phyloP scores from a whole-genome alignment of 139 green algal genomes.

The Diplosphaera chodatii region DNA sequence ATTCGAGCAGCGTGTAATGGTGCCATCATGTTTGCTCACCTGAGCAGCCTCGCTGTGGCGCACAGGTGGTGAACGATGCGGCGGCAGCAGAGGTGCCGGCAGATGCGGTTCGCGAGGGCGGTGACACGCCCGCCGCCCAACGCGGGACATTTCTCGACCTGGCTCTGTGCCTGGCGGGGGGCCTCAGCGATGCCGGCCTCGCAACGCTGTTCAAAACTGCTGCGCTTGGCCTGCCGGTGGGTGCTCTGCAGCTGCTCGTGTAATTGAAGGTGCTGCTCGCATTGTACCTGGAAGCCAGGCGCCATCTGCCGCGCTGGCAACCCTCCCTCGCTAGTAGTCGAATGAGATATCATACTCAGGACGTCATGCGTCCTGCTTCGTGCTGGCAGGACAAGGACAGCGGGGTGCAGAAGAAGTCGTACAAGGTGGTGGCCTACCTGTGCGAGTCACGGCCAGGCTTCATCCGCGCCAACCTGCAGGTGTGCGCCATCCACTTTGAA shows the following conservation, averaged over 20 bases:
- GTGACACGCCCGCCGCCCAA: constrained; percentile 40
- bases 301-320: too few species aligned
- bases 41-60: too few species aligned
- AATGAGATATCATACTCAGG: too few species aligned
- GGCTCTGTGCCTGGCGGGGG: constrained; percentile 56
- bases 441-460: constrained; percentile 39
- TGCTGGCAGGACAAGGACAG: constrained; percentile 56
- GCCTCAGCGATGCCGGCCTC: constrained; percentile 54
- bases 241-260: too few species aligned
- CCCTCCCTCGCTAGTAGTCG: too few species aligned
- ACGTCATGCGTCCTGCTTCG: too few species aligned
- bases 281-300: too few species aligned
- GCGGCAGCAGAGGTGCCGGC: constrained; percentile 38
- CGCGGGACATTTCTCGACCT: constrained; percentile 83
- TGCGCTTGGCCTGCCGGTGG: constrained; percentile 38
- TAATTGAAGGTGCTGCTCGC: too few species aligned
- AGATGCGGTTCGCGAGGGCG: constrained; percentile 56
- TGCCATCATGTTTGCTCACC: too few species aligned
- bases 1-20: too few species aligned
- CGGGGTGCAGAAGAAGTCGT: constrained; percentile 87
- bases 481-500: too few species aligned
- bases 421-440: constrained; percentile 84
- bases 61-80: constrained; percentile 51
- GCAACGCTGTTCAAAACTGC: constrained; percentile 60
- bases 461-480: constrained; percentile 17